Percentiles rank a stretch among this genome's conserved stretches.
These are phyloP conservation scores for Pseudocohnilembus persalinus DNA, from an alignment of 169 alveolate species.

Conservation along the genomic window DNA sequence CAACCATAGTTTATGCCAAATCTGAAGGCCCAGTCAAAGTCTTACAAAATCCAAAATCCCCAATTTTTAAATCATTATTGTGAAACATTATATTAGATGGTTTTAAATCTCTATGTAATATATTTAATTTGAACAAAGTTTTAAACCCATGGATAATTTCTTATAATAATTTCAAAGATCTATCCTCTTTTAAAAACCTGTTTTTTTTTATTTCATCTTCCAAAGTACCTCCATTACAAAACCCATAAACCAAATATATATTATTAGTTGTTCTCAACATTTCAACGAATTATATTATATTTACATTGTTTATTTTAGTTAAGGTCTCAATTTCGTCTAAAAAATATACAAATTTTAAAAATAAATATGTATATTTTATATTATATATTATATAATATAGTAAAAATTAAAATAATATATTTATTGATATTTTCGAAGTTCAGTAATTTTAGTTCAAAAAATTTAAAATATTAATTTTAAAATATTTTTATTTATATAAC, in stretches of 20 bases:
- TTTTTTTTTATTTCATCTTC: slow-evolving; percentile 36
- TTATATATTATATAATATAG: too few relatives aligned
- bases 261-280: slow-evolving; percentile 42
- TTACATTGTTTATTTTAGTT: slow-evolving; percentile 28
- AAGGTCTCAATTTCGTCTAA: slow-evolving; percentile 41
- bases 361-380: too few relatives aligned
- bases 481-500: too few relatives aligned
- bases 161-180: slow-evolving; percentile 29
- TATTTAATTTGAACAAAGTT: slow-evolving; percentile 32
- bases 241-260: slow-evolving; percentile 38
- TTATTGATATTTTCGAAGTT: too few relatives aligned
- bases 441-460: too few relatives aligned
- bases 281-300: slow-evolving; percentile 41
- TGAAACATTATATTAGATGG: slow-evolving; percentile 43
- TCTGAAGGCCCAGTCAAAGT: slow-evolving; percentile 18
- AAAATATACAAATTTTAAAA: too few relatives aligned
- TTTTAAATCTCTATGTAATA: slow-evolving; percentile 46
- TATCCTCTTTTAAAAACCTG: slow-evolving; percentile 31
- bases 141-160: slow-evolving; percentile 40
- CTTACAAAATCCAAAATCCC: slow-evolving; percentile 52
- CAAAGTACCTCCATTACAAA: slow-evolving; percentile 45
- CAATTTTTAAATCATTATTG: slow-evolving; percentile 32
- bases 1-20: slow-evolving; percentile 48
- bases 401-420: too few relatives aligned
- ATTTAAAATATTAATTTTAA: too few relatives aligned